These are phyloP conservation scores for Biscogniauxia mediterranea DNA, from an alignment of 2,329 filamentous ascomycete species.

Conservation along the genomic window DNA sequence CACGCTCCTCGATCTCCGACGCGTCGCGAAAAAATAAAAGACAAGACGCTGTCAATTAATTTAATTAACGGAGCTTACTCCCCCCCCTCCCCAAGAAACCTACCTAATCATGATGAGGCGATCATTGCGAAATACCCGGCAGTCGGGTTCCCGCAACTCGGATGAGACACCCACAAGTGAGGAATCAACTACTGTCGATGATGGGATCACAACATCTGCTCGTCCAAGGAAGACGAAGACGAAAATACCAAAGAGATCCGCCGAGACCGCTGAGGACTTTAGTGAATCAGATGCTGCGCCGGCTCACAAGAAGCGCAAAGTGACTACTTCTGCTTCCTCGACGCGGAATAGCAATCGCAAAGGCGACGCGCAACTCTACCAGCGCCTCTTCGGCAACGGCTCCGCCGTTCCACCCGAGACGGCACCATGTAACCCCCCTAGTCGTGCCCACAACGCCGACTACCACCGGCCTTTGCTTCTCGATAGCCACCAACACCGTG, in stretches of 20 bases:
- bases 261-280: slow-evolving; percentile 12
- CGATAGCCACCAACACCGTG: slow-evolving; percentile 34
- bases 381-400: slow-evolving; percentile 22
- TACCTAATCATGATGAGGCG: slow-evolving; percentile 29
- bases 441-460: slow-evolving; percentile 35
- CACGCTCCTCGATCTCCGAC: not conserved
- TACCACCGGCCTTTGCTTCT: slow-evolving; percentile 54
- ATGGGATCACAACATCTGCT: not conserved
- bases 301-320: slow-evolving; percentile 24
- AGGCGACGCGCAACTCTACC: slow-evolving; percentile 15
- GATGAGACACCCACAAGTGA: not conserved
- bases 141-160: slow-evolving; percentile 1
- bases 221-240: slow-evolving; percentile 3
- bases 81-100: not conserved
- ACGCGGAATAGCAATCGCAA: slow-evolving; percentile 13
- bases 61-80: not conserved
- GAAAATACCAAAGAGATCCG: slow-evolving; percentile 14
- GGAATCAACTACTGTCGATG: not conserved
- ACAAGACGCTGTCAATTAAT: too few relatives aligned
- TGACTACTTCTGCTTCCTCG: slow-evolving; percentile 2
- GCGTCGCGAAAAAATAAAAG: not conserved
- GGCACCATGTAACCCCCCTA: slow-evolving; percentile 23
- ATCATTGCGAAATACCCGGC: slow-evolving; percentile 21
- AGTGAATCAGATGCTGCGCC: slow-evolving; percentile 9
- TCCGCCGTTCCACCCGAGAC: not conserved